Evolutionary conservation across 2,329 filamentous ascomycete genomes (phyloP).

Genomic region (Neophaeococcomyces mojaviensis): DNA sequence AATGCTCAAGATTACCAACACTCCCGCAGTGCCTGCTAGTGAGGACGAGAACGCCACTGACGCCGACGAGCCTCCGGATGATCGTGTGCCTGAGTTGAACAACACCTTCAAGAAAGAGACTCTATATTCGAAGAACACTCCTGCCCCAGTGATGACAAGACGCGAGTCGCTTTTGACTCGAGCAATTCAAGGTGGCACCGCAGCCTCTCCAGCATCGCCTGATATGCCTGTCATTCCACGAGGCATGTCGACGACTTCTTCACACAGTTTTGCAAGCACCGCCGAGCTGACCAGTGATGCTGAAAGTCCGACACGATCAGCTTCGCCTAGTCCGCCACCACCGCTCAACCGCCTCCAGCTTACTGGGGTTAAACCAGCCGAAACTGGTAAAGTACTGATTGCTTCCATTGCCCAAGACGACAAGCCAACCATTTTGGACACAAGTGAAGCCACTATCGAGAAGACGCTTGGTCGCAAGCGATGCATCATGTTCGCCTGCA

Average conservation of each 20-base stretch:
- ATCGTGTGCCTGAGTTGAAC: slow-evolving; percentile 26
- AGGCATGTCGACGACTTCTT: slow-evolving; percentile 51
- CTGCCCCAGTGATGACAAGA: slow-evolving; percentile 28
- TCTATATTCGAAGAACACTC: slow-evolving; percentile 40
- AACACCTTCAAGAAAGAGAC: slow-evolving; percentile 22
- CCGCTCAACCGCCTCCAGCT: slow-evolving; percentile 40
- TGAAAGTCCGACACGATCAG: slow-evolving; percentile 79
- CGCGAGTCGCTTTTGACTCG: slow-evolving; percentile 80
- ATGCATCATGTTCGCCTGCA: slow-evolving; percentile 88
- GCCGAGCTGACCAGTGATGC: slow-evolving; percentile 93
- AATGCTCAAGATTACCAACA: slow-evolving; percentile 38
- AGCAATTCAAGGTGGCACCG: slow-evolving; percentile 58
- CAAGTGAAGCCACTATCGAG: slow-evolving; percentile 51
- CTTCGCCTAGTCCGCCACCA: slow-evolving; percentile 80
- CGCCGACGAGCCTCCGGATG: slow-evolving; percentile 81
- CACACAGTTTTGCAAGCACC: slow-evolving; percentile 75
- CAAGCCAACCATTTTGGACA: slow-evolving; percentile 28
- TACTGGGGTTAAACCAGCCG: slow-evolving; percentile 16
- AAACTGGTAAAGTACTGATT: slow-evolving; percentile 20
- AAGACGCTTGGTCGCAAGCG: slow-evolving; percentile 67
- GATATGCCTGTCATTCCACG: slow-evolving; percentile 23
- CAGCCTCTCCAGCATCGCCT: slow-evolving; percentile 28
- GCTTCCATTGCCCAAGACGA: slow-evolving; percentile 24
- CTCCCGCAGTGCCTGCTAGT: slow-evolving; percentile 31
- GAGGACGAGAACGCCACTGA: slow-evolving; percentile 66